Evolutionary conservation across 2,329 filamentous ascomycete genomes (phyloP).

Genomic region (Colletotrichum sp.): DNA sequence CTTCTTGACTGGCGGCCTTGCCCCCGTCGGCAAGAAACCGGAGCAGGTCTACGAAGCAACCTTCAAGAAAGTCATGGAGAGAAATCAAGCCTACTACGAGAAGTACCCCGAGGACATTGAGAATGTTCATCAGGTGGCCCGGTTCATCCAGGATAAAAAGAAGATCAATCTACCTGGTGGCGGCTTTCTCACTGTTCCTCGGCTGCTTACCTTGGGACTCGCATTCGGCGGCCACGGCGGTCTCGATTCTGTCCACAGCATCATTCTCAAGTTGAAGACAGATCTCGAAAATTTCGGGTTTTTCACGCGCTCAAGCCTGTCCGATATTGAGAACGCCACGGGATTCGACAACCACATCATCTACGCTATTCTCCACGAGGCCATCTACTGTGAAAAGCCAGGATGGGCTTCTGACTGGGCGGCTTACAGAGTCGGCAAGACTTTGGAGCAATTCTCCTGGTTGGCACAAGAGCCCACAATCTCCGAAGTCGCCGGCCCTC

Average conservation of each 20-base stretch:
- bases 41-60: conserved; percentile 78
- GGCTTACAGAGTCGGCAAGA: conserved; percentile 65
- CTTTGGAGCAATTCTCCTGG: conserved; percentile 55
- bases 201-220: conserved; percentile 80
- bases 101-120: conserved; percentile 85
- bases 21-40: conserved; percentile 72
- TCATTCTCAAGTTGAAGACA: conserved; percentile 70
- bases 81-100: conserved; percentile 79
- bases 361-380: conserved; percentile 87
- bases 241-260: conserved; percentile 74
- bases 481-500: conserved; percentile 39
- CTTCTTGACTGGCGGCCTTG: conserved; percentile 84
- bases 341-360: conserved; percentile 79
- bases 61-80: conserved; percentile 70
- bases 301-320: conserved; percentile 73
- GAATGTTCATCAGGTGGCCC: conserved; percentile 68
- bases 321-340: conserved; percentile 68
- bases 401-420: conserved; percentile 74
- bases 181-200: conserved; percentile 71
- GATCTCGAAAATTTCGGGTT: conserved; percentile 81
- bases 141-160: conserved; percentile 62
- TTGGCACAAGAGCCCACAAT: conserved; percentile 38
- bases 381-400: conserved; percentile 79
- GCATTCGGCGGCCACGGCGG: conserved; percentile 81
- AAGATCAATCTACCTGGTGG: conserved; percentile 70